Base-by-base conservation (phyloP, 2,329 filamentous ascomycete species). In the Cercospora janseana region DNA sequence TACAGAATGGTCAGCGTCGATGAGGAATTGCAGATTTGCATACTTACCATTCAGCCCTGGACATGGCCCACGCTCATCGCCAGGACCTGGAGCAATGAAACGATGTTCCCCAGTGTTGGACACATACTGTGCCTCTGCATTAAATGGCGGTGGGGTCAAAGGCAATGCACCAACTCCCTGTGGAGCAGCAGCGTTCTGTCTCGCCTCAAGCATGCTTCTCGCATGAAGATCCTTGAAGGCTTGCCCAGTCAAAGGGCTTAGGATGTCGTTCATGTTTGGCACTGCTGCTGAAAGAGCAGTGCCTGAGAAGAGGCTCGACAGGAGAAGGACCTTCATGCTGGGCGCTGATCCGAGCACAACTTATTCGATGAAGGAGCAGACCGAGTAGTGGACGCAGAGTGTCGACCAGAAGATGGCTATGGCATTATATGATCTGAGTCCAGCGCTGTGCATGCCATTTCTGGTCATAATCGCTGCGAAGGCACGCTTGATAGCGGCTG, bases 61-160 rank as follows among this genome's bases (percentile, higher is more conserved):
- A 35, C 65, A 67, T 27, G 60, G 60, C 27, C 65, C 64, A 47
- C 65, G 49, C 32, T 58, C 50, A 29, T 66, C 65, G 3, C 48
- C 51, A 28, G 38, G 15, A 8, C 59, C 57, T 7, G 65, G 65
- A 21, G 64, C 53, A 4, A 59, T 52, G 40, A 65, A 67, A 24
- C 40, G 53, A 50, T 68, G 46, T 2, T 44, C 34, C 12, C 65
- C 66, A 20, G 52, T 49, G 40, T 56, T 64, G 50, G 57, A 59
- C 29, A 69, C 58, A 37, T 52, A 59, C 43, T 69, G 67, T 6
- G 57, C 34, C 4, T 50, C 52, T 9, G 66, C 64, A 49, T 67
- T 59, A 52, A 69, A 69, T 10, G 61, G 59, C 2, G 65, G 63
- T 28, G 61, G 58, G 7, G 41, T 28, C 8, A 60, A 38, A 9